phyloP scores from a whole-genome alignment of 345 rosid genomes.

The Acer campestre region DNA sequence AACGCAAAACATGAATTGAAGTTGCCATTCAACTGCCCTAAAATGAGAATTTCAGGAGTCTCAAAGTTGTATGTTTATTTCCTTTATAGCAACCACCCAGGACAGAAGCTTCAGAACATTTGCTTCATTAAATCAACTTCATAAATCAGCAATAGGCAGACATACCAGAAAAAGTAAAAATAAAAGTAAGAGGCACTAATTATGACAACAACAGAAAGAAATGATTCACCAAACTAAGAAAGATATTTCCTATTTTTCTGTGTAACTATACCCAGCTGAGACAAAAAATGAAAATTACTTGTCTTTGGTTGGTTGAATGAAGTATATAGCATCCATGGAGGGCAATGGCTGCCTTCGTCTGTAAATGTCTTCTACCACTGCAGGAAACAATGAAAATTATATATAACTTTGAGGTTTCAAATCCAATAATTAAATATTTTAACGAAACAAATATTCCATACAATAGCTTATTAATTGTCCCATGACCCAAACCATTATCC shows the following conservation, averaged over 20 bases:
- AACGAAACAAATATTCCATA: not conserved
- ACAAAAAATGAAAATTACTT: slow-evolving; percentile 54
- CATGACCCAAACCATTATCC: not conserved
- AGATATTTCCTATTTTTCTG: not conserved
- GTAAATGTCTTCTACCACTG: slow-evolving; percentile 97
- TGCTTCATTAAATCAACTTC: slow-evolving; percentile 1
- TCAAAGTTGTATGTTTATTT: not conserved
- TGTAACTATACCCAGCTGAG: not conserved
- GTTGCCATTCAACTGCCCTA: slow-evolving; percentile 12
- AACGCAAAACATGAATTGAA: not conserved
- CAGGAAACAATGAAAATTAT: slow-evolving; percentile 27
- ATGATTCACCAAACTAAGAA: not conserved
- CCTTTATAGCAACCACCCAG: not conserved
- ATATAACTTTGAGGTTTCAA: not conserved
- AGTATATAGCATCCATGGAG: slow-evolving; percentile 95
- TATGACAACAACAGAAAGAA: not conserved
- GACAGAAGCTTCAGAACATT: not conserved
- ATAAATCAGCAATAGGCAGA: not conserved
- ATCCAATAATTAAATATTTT: not conserved
- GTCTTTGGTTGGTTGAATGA: slow-evolving; percentile 95
- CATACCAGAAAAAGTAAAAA: not conserved
- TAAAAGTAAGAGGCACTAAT: not conserved
- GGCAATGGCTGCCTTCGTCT: slow-evolving; percentile 92
- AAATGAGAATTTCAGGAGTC: not conserved
- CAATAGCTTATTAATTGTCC: not conserved